Base-by-base conservation (phyloP, 2,329 filamentous ascomycete species). In the Magnaporthiopsis rhizophila region DNA sequence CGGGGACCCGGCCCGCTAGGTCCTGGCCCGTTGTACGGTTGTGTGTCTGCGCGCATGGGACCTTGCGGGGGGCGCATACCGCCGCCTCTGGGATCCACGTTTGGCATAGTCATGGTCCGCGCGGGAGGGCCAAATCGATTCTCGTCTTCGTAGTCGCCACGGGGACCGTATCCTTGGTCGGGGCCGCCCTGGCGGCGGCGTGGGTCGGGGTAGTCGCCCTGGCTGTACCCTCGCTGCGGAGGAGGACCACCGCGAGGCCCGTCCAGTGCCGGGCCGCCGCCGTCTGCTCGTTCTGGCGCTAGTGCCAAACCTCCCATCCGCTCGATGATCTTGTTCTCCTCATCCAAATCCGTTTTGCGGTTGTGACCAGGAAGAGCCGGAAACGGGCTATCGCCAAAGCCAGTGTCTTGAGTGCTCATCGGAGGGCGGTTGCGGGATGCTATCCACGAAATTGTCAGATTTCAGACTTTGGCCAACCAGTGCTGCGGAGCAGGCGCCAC, bases 61-160 rank as follows among this genome's bases (percentile, higher is more conserved):
- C 69, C 71, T 36, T 73, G 76, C 38, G 72, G 70, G 26, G 72
- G 72, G 15, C 67, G 72, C 57, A 58, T 38, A 8, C 61, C 74
- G 8, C 70, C 77, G 45, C 77, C 74, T 68, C 77, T 74, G 24
- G 74, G 73, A 13, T 81, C 77, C 64, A 82, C 79, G 3, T 78
- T 72, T 2, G 85, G 84, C 83, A 87, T 85, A 6, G 86, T 88
- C 80, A 82, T 84, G 65, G 85, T 88, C 68, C 86, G 78, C n/a
- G 75, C 71, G 11, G 82, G 83, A 2, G 82, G 80, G 0, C 77
- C 82, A 68, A 82, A 86, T 24, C 21, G 45, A 7, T 73, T 74
- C 60, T 78, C 75, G 24, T 79, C 75, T 11, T 72, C 71, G 67
- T 76, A 78, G 3, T 75, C 74, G 18, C 64, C 69, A 3, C 60